A percentile compares a stretch with the other conserved stretches of the same genome.
These are phyloP conservation scores for Pleurotus sapidus DNA, from an alignment of 768 basidiomycete species.

Conservation along the genomic window DNA sequence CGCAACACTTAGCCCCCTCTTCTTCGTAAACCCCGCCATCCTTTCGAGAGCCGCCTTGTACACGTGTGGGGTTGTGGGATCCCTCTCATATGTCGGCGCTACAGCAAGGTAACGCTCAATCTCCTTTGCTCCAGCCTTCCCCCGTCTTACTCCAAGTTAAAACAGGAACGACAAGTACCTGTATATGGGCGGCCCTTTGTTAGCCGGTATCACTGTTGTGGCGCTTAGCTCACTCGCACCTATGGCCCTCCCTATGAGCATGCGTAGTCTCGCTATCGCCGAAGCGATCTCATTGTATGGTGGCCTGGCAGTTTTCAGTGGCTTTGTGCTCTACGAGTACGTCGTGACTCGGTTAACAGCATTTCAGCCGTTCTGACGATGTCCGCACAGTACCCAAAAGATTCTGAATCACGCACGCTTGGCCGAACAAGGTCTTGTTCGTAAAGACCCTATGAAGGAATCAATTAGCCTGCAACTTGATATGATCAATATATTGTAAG, in stretches of 20 bases:
- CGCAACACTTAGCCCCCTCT: slow-evolving; percentile 83
- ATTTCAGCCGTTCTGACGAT: neutral
- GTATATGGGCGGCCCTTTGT: slow-evolving; percentile 82
- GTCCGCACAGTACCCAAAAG: slow-evolving; percentile 68
- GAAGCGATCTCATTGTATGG: slow-evolving; percentile 85
- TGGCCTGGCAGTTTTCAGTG: slow-evolving; percentile 83
- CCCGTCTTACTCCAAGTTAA: neutral
- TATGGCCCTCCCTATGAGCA: slow-evolving; percentile 81
- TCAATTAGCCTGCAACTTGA: slow-evolving; percentile 78
- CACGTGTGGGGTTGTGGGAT: slow-evolving; percentile 82
- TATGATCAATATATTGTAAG: slow-evolving; percentile 88
- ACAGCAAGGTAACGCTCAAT: slow-evolving; percentile 64
- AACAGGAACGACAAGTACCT: slow-evolving; percentile 75
- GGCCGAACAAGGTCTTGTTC: slow-evolving; percentile 64
- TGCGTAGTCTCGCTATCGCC: slow-evolving; percentile 71
- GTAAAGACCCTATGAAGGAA: slow-evolving; percentile 75
- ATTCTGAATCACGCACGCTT: slow-evolving; percentile 74
- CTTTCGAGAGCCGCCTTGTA: slow-evolving; percentile 87
- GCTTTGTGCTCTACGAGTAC: slow-evolving; percentile 86
- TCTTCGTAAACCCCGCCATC: slow-evolving; percentile 83
- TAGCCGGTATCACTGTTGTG: slow-evolving; percentile 87
- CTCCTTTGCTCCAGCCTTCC: neutral
- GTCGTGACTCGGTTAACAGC: slow-evolving; percentile 17
- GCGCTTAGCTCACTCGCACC: slow-evolving; percentile 86
- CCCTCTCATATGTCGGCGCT: slow-evolving; percentile 83